Conservation (phyloP, 306 rosid genomes). For the Boehmeria nivea region DNA sequence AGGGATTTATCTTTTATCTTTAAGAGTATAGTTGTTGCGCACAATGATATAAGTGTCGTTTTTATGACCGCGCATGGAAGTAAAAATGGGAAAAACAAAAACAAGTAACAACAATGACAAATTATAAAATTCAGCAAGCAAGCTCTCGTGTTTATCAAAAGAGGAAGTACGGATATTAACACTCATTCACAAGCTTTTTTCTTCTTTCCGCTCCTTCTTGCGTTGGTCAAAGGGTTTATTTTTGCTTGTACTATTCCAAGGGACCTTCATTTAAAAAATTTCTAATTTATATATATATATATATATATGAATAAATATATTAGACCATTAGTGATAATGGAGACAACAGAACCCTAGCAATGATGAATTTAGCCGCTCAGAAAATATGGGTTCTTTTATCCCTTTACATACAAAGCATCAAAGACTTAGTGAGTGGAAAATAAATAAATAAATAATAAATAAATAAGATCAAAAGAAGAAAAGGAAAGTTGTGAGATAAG, state of each 20-base stretch:
- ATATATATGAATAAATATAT: too few relatives aligned
- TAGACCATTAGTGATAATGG: constrained; percentile 43
- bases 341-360: constrained; percentile 48
- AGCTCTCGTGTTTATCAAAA: neutral
- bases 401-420: constrained; percentile 43
- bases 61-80: too few relatives aligned
- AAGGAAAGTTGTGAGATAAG: constrained; percentile 47
- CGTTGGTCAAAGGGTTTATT: too few relatives aligned
- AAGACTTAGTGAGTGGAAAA: constrained; percentile 36
- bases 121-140: neutral
- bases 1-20: too few relatives aligned
- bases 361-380: constrained; percentile 72
- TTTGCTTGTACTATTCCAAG: too few relatives aligned
- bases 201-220: neutral
- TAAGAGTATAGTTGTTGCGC: too few relatives aligned
- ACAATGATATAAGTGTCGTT: too few relatives aligned
- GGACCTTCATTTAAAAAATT: too few relatives aligned
- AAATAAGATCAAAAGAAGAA: constrained; percentile 17
- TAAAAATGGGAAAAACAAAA: neutral
- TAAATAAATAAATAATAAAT: neutral
- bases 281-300: too few relatives aligned
- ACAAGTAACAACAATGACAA: neutral
- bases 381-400: constrained; percentile 23
- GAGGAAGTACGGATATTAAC: neutral
- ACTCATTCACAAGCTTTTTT: neutral